These are phyloP conservation scores for Chlorella sp. DNA, from an alignment of 139 green algal genomes.

Conservation along the genomic window DNA sequence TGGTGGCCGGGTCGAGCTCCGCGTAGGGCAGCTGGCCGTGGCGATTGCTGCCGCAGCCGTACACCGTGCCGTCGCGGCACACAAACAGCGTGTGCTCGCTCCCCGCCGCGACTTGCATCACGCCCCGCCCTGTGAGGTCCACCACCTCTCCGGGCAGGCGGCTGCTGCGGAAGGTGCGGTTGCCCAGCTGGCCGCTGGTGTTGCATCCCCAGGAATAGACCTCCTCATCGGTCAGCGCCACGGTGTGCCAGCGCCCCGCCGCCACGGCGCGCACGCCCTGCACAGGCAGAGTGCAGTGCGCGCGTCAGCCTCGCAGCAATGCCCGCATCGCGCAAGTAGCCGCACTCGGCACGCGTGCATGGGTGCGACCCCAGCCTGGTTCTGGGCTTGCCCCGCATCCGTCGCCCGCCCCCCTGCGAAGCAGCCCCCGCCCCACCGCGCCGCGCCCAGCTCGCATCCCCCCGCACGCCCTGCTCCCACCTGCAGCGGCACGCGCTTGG, in stretches of 20 bases:
- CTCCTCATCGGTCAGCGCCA: conserved; percentile 65
- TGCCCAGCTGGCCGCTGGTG: conserved; percentile 66
- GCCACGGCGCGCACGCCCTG: conserved; percentile 70
- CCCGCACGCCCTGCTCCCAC: conserved; percentile 13
- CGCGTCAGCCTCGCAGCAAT: no score
- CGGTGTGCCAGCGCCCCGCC: conserved; percentile 72
- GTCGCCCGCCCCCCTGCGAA: no score
- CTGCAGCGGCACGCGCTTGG: conserved; percentile 49
- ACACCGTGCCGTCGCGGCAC: conserved; percentile 61
- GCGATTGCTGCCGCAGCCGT: conserved; percentile 60
- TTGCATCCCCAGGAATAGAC: conserved; percentile 80
- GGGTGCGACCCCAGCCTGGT: no score
- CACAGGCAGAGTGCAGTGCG: no score
- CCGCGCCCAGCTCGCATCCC: no score
- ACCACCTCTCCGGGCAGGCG: conserved; percentile 37
- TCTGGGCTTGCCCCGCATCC: no score
- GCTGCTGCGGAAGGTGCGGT: conserved; percentile 37
- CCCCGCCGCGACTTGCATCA: conserved; percentile 70
- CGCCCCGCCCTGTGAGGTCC: conserved; percentile 43
- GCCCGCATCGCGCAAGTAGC: no score
- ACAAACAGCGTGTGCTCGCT: conserved; percentile 74
- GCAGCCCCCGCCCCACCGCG: no score
- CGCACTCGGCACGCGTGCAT: no score
- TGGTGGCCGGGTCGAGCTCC: conserved; percentile 21
- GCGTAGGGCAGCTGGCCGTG: conserved; percentile 23